Evolutionary conservation across 495 filamentous ascomycete species (phyloP).

Genomic region (Penicillium lagena): DNA sequence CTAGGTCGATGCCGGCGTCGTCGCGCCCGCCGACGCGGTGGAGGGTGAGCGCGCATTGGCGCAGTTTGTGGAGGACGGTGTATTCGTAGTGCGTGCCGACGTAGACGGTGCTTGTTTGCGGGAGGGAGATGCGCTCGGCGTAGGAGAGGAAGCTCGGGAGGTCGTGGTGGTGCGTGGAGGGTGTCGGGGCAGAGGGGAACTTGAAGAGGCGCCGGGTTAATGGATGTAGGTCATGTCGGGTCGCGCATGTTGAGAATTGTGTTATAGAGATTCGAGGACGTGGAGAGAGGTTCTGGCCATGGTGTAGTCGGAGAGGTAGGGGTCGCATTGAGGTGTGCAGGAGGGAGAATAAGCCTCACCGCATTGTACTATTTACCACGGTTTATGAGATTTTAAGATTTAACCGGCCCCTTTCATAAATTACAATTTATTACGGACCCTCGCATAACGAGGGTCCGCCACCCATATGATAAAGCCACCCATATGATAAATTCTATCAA

Average conservation of each 20-base stretch:
- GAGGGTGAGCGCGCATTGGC: slow-evolving; percentile 57
- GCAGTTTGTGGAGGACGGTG: slow-evolving; percentile 57
- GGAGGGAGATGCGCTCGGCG: slow-evolving; percentile 43
- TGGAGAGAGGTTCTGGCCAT: slow-evolving; percentile 2
- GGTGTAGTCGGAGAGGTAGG: slow-evolving; percentile 1
- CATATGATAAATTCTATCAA: too few species aligned
- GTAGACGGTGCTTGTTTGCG: slow-evolving; percentile 31
- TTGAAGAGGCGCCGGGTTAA: slow-evolving; percentile 39
- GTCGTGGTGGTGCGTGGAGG: slow-evolving; percentile 53
- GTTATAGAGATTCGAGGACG: too few species aligned
- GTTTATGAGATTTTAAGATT: too few species aligned
- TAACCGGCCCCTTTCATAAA: too few species aligned
- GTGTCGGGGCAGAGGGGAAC: slow-evolving; percentile 30
- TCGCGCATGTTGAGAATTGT: background rate
- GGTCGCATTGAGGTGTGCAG: slow-evolving; percentile 15
- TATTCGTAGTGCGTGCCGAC: slow-evolving; percentile 64
- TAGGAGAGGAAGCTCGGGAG: slow-evolving; percentile 67
- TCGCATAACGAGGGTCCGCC: too few species aligned
- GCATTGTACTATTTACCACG: too few species aligned
- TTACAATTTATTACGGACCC: too few species aligned
- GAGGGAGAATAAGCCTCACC: slow-evolving; percentile 1
- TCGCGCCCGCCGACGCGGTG: slow-evolving; percentile 64
- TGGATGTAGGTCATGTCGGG: slow-evolving; percentile 15
- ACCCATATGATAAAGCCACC: too few species aligned
- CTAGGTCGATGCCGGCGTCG: slow-evolving; percentile 79